Evolutionary conservation across 2,329 filamentous ascomycete genomes (phyloP), one percentile per base, ranked within the genome.

Genomic region (Penicillium sp.): DNA sequence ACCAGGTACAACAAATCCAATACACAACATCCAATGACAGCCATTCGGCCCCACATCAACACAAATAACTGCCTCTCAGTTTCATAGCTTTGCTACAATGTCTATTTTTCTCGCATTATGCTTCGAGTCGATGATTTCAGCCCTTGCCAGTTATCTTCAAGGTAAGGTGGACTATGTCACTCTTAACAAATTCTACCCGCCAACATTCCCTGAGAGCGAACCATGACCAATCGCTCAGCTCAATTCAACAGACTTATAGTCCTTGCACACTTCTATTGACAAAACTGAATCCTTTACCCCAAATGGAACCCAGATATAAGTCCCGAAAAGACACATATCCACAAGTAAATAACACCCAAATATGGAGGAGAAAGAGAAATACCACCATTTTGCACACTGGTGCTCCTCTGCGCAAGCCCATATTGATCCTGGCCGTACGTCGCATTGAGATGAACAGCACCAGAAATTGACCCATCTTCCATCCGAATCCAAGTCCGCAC

Each of bases 401-500:
- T 12, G 10, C 36, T 31, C 17, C 39, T 25, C n/a, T 47, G 21
- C 19, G 13, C 21, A 6, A 36, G 12, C 17, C 19, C 49, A 67
- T 89, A 88, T 29, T 61, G 58, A 68, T 88, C 85, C 4, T 67
- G 62, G 1, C 85, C 84, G 60, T 82, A 88, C 0, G 86, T 88
- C 2, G 76, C 70, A 64, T 89, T 89, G 49, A 89, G 70, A 4
- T 73, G 76, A 4, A 89, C 81, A 1, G 65, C 69, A 0, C 82
- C 83, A 0, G 83, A 80, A 0, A 81, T 68, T 1, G 72, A 75
- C 0, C 83, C 83, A 45, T 81, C 78, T 65, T 88, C 86, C 31
- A 89, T 74, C 2, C 84, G 78, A 38, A 87, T 83, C 80, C 85
- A 89, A 0, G 84, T 87, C 35, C 86, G 78, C 0, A 84, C 71